A percentile compares a stretch with the other conserved stretches of the same genome.
Evolutionary conservation across 805 yeast species (phyloP).

Genomic region (Sugiyamaella qingdaonensis): DNA sequence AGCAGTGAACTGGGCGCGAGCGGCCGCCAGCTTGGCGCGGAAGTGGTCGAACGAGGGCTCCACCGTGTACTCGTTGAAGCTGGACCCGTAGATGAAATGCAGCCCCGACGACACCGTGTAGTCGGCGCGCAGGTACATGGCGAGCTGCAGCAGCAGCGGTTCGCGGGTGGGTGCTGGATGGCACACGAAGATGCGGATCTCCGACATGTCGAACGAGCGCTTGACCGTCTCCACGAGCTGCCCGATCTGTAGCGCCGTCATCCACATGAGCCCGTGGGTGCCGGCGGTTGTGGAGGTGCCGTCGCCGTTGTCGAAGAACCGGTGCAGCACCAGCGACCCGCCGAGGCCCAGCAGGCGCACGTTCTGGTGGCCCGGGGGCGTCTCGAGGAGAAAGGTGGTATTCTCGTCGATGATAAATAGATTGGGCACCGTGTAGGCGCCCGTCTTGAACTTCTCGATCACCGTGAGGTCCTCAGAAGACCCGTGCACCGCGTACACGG

Average conservation of each 20-base stretch:
- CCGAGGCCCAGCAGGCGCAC: conserved; percentile 66
- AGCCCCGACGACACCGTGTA: conserved; percentile 69
- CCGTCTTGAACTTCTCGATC: conserved; percentile 55
- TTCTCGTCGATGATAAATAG: conserved; percentile 59
- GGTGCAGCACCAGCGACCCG: conserved; percentile 63
- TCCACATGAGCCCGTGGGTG: conserved; percentile 69
- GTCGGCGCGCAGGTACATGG: conserved; percentile 63
- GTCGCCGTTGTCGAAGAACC: conserved; percentile 63
- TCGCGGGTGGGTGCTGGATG: conserved; percentile 71
- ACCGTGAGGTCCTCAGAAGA: conserved; percentile 71
- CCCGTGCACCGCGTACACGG: conserved; percentile 76
- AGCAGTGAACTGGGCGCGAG: conserved; percentile 57
- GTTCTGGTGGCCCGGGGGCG: conserved; percentile 39
- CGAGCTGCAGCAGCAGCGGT: conserved; percentile 62
- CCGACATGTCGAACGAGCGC: conserved; percentile 37
- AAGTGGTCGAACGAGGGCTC: conserved; percentile 60
- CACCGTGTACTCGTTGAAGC: conserved; percentile 63
- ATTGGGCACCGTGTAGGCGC: conserved; percentile 52
- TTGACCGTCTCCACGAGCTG: conserved; percentile 51
- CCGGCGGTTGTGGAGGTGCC: conserved; percentile 47
- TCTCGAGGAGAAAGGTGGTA: conserved; percentile 40
- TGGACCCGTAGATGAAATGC: conserved; percentile 65
- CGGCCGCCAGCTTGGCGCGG: conserved; percentile 56
- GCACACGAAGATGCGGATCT: conserved; percentile 58
- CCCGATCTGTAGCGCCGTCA: conserved; percentile 66